Percentiles rank a stretch among this genome's conserved stretches.
These are phyloP conservation scores for Paracorniculantispora psalliotae DNA, from an alignment of 2,329 filamentous ascomycete genomes.

Conservation along the genomic window DNA sequence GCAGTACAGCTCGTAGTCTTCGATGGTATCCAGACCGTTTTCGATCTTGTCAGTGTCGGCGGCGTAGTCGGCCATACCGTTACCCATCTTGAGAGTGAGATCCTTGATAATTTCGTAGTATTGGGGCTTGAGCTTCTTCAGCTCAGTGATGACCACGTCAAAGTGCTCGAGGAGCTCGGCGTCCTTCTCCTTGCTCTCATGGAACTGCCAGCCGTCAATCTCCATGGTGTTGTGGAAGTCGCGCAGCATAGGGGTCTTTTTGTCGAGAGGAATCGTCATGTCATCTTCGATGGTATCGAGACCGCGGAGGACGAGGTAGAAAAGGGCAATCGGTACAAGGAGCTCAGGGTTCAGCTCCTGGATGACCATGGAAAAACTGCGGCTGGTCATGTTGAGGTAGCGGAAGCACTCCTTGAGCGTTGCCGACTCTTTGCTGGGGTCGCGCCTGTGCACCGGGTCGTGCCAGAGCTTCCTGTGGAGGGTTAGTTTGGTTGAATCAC, in stretches of 20 bases:
- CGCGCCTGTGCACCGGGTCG: constrained; percentile 81
- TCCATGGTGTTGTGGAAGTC: constrained; percentile 76
- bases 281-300: constrained; percentile 99
- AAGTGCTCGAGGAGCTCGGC: constrained; percentile 89
- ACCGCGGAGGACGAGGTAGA: constrained; percentile 88
- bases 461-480: constrained; percentile 85
- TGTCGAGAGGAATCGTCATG: constrained; percentile 78
- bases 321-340: constrained; percentile 79
- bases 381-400: constrained; percentile 80
- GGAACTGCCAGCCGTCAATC: constrained; percentile 85
- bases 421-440: constrained; percentile 67
- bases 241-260: constrained; percentile 81
- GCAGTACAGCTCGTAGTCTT: constrained; percentile 95
- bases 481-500: constrained; percentile 17
- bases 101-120: constrained; percentile 88
- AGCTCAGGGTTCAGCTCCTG: constrained; percentile 94
- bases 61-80: constrained; percentile 96
- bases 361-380: constrained; percentile 90
- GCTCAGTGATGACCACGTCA: constrained; percentile 77
- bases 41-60: constrained; percentile 75
- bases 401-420: constrained; percentile 80
- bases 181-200: constrained; percentile 90
- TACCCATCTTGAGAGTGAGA: constrained; percentile 90
- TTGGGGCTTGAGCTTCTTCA: constrained; percentile 77
- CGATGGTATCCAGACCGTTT: constrained; percentile 74